phyloP scores from a whole-genome alignment of 2,329 filamentous ascomycete genomes.

The Fusarium subtropicale region DNA sequence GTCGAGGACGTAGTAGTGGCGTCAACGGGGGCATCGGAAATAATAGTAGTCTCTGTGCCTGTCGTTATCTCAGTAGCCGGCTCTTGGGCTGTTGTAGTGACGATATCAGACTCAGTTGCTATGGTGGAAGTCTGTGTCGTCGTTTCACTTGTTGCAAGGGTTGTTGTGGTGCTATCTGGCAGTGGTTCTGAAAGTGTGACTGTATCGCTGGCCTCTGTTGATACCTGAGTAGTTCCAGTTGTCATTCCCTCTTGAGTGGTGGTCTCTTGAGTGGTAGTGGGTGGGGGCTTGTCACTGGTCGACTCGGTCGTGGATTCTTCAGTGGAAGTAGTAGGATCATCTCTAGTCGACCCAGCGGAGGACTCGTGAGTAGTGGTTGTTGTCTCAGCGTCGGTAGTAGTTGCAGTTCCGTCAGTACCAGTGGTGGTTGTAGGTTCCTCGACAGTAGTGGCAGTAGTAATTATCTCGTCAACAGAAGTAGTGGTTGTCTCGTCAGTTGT shows the following conservation, averaged over 20 bases:
- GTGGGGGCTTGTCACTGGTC: background rate
- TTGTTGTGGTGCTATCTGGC: background rate
- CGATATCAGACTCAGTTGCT: background rate
- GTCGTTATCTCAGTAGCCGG: background rate
- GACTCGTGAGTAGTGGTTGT: background rate
- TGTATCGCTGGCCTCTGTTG: background rate
- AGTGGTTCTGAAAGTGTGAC: background rate
- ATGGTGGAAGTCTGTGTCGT: background rate
- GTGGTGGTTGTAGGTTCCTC: background rate
- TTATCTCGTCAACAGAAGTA: background rate
- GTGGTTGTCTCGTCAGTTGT: background rate
- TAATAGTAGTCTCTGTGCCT: background rate
- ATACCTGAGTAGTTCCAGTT: background rate
- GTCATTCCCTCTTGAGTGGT: background rate
- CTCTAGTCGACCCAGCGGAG: background rate
- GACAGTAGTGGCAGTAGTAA: background rate
- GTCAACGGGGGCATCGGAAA: background rate
- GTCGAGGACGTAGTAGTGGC: background rate
- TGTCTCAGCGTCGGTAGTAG: background rate
- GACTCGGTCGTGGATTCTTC: background rate
- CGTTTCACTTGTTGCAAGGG: background rate
- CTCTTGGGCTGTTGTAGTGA: background rate
- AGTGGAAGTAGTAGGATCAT: background rate
- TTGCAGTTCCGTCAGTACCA: background rate
- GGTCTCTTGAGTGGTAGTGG: background rate